phyloP scores from a whole-genome alignment of 495 filamentous ascomycete genomes.

The Barbatosphaeria neglecta region DNA sequence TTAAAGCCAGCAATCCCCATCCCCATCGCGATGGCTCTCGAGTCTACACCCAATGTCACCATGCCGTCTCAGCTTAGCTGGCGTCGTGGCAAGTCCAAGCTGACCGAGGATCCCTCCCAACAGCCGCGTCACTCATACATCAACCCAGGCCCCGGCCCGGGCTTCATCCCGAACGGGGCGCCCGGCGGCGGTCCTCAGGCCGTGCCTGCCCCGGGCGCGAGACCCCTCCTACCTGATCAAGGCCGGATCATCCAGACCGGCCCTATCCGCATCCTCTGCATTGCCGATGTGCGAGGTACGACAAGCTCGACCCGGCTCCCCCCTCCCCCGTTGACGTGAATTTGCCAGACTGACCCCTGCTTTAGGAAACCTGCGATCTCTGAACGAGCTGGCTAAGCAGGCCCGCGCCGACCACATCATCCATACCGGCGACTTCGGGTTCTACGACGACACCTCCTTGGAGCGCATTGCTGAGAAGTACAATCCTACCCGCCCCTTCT shows the following conservation, averaged over 20 bases:
- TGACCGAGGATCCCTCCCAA: conserved; percentile 17
- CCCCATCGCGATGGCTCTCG: background rate
- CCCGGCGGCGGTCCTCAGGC: conserved; percentile 19
- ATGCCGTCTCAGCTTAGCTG: background rate
- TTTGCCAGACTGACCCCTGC: conserved; percentile 8
- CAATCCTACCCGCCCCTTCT: conserved; percentile 21
- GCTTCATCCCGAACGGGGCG: conserved; percentile 45
- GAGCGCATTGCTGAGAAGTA: conserved; percentile 99
- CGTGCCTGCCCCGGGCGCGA: conserved; percentile 36
- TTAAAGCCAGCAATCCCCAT: background rate
- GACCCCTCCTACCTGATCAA: conserved; percentile 45
- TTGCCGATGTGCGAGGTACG: conserved; percentile 95
- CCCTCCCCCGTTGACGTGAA: too few relatives aligned
- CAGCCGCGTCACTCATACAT: conserved; percentile 30
- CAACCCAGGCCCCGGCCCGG: conserved; percentile 37
- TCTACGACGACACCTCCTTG: conserved; percentile 92
- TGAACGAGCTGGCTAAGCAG: conserved; percentile 91
- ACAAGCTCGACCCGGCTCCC: too few relatives aligned
- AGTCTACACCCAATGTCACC: background rate
- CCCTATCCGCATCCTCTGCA: conserved; percentile 76
- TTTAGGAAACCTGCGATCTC: conserved; percentile 80
- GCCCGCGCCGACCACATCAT: conserved; percentile 93
- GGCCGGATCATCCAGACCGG: conserved; percentile 71
- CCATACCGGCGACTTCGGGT: conserved; percentile 98
- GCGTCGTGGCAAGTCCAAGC: conserved; percentile 5